Evolutionary conservation across 176 grass and related monocot species (phyloP), one percentile per base, ranked within the genome.

Genomic region (Rhynchospora tenuis): DNA sequence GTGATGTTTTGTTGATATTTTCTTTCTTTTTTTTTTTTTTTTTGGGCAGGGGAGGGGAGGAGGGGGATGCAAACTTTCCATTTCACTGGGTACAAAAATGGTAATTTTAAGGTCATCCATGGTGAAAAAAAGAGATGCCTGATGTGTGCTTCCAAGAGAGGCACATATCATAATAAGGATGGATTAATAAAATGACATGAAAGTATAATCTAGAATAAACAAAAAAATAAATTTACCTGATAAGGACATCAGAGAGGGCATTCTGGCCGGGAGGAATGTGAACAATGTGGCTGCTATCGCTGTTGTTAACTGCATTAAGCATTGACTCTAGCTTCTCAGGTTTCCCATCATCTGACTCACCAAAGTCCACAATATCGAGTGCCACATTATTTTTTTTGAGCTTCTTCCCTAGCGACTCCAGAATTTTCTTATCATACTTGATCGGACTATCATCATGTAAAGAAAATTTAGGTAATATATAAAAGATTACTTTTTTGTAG

Each of bases 361-460:
- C 97, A 78, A 99, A 99, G 88, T 99, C 91, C 83, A 99, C 93
- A 81, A 99, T 87, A 57, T 99, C 97, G 83, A 99, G 90, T 83
- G 97, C 69, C 87, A 99, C 97, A 65, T 89, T 99, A 68, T 94
- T 99, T 85, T 99, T 99, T 84, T 99, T 99, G 61, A 99, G 78
- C 83, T 92, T 99, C 83, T 90, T 99, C 46, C 97, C 97, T 5
- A 99, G 94, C 50, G 91, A 43, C 85, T 99, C 97, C 91, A 99
- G 85, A 69, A 78, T 28, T 60, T 95, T 93, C 83, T 90, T 91
- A 76, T 99, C 93, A 4, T 95, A 89, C 73, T 90, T 90, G 59
- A 95, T 90, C 45, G 97, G 97, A 86, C 97, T 99, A 81, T 63
- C 15, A 77, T 52, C 33, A 84, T 7, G 24, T 55, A 46, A 79